Evolutionary conservation across 371 early-diverging fungal genomes (phyloP).

Genomic region (Zychaea mexicana): DNA sequence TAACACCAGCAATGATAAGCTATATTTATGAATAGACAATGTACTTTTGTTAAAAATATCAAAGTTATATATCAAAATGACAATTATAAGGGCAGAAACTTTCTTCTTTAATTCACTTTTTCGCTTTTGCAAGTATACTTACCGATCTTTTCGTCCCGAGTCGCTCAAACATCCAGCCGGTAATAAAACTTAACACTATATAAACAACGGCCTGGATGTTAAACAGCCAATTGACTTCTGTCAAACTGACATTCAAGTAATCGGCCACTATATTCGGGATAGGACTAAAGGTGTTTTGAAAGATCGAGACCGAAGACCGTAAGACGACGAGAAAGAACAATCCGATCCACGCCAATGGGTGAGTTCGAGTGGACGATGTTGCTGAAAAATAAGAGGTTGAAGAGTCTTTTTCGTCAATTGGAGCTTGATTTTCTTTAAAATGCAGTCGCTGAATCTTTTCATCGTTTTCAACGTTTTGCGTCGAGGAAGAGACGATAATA

Average conservation of each 20-base stretch:
- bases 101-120: not conserved
- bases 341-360: slow-evolving; percentile 40
- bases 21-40: slow-evolving; percentile 10
- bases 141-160: slow-evolving; percentile 50
- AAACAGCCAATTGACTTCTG: slow-evolving; percentile 43
- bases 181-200: slow-evolving; percentile 49
- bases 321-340: slow-evolving; percentile 35
- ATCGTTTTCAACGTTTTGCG: not conserved
- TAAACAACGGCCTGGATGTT: slow-evolving; percentile 52
- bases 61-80: too few relatives aligned
- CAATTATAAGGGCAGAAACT: too few relatives aligned
- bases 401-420: not conserved
- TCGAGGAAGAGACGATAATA: slow-evolving; percentile 6
- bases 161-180: slow-evolving; percentile 52
- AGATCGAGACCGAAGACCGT: slow-evolving; percentile 39
- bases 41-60: too few relatives aligned
- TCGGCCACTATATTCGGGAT: slow-evolving; percentile 40
- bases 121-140: slow-evolving; percentile 13
- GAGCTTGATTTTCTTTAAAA: not conserved
- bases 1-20: slow-evolving; percentile 48
- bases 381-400: not conserved
- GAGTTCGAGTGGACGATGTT: slow-evolving; percentile 17
- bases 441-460: not conserved
- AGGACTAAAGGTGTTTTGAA: slow-evolving; percentile 43
- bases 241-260: slow-evolving; percentile 31